Conservation (phyloP, 2,329 filamentous ascomycete species). For the Xylaria sp. region DNA sequence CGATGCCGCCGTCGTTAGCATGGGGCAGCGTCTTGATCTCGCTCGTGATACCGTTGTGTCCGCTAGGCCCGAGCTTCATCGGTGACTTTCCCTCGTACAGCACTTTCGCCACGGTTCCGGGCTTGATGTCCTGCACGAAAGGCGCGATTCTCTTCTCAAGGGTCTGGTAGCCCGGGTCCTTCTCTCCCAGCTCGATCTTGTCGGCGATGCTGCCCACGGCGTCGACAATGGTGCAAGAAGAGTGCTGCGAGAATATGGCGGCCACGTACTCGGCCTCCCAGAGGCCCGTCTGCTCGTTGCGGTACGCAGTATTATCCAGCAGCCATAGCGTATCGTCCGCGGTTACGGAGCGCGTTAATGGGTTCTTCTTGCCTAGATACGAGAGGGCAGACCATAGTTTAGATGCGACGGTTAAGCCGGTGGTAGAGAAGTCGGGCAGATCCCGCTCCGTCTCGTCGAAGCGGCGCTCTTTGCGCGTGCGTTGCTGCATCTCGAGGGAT, state of each 20-base stretch:
- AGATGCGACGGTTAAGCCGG: conserved; percentile 42
- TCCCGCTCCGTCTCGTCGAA: conserved; percentile 64
- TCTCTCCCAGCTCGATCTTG: conserved; percentile 72
- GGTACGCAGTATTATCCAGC: conserved; percentile 88
- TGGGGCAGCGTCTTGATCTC: conserved; percentile 67
- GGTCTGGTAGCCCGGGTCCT: conserved; percentile 67
- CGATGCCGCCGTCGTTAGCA: conserved; percentile 57
- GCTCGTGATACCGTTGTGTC: conserved; percentile 76
- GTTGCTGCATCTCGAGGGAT: conserved; percentile 59
- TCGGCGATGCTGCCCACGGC: conserved; percentile 77
- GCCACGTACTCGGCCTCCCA: conserved; percentile 89
- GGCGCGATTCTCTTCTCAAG: conserved; percentile 77
- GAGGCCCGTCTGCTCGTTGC: conserved; percentile 56
- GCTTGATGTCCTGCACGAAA: conserved; percentile 80
- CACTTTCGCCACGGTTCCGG: conserved; percentile 75
- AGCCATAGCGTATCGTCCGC: conserved; percentile 83
- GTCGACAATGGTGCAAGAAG: conserved; percentile 73
- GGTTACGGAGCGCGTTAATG: conserved; percentile 69
- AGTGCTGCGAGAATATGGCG: conserved; percentile 80
- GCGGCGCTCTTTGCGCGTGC: conserved; percentile 60
- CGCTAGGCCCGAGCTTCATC: conserved; percentile 74
- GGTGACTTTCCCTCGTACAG: conserved; percentile 60
- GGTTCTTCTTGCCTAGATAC: conserved; percentile 65
- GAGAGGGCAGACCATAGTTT: conserved; percentile 58
- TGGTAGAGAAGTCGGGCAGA: conserved; percentile 54